Conservation (phyloP, 805 yeast species). For the Sugiyamaella qingdaonensis region DNA sequence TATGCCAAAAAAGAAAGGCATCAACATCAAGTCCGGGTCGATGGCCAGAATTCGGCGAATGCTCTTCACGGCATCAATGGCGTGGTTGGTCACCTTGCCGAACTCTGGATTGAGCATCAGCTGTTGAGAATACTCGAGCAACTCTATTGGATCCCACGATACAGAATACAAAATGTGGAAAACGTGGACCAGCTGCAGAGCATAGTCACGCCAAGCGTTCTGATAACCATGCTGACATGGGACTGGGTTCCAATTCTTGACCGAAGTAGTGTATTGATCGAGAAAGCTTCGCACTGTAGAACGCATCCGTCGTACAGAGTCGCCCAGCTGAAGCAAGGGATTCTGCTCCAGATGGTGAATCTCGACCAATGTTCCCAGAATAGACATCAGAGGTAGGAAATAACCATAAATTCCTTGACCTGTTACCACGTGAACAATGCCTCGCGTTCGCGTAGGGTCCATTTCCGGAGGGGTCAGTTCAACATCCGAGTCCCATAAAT, state of each 20-base stretch:
- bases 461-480: slow-evolving; percentile 29
- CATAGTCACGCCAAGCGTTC: slow-evolving; percentile 26
- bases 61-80: slow-evolving; percentile 27
- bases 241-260: slow-evolving; percentile 18
- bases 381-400: slow-evolving; percentile 34
- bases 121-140: slow-evolving; percentile 23
- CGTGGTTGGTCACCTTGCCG: slow-evolving; percentile 24
- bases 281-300: slow-evolving; percentile 13
- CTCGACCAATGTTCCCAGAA: slow-evolving; percentile 32
- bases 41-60: slow-evolving; percentile 25
- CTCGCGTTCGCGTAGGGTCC: slow-evolving; percentile 29
- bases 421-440: slow-evolving; percentile 27
- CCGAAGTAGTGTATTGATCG: slow-evolving; percentile 20
- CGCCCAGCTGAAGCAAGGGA: slow-evolving; percentile 21
- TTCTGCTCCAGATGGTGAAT: slow-evolving; percentile 25
- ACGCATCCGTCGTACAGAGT: slow-evolving; percentile 19
- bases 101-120: slow-evolving; percentile 24
- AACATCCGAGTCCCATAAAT: slow-evolving; percentile 30
- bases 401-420: slow-evolving; percentile 38
- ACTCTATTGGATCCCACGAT: slow-evolving; percentile 31
- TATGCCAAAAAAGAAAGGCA: slow-evolving; percentile 32
- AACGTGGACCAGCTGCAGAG: slow-evolving; percentile 25
- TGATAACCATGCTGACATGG: slow-evolving; percentile 24
- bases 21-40: slow-evolving; percentile 27
- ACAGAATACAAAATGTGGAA: slow-evolving; percentile 27